Evolutionary conservation across 768 basidiomycete species (phyloP).

Genomic region (Pilatotrama ljubarskyi): DNA sequence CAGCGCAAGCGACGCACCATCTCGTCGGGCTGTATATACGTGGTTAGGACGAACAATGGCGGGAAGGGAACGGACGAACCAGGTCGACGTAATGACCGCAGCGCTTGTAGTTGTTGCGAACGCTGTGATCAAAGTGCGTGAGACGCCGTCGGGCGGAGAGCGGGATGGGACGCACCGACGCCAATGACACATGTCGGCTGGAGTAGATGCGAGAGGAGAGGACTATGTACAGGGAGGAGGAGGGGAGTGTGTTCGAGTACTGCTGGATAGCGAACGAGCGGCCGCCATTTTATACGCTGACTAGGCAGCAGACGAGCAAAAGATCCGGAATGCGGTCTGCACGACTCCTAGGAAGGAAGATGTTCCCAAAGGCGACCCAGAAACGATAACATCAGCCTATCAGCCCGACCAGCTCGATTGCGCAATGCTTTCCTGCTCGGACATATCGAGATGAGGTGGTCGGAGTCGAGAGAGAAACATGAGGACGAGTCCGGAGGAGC

Average conservation of each 20-base stretch:
- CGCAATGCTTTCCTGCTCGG: constrained; percentile 25
- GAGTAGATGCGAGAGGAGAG: constrained; percentile 20
- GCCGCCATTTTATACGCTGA: constrained; percentile 28
- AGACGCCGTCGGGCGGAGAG: constrained; percentile 16
- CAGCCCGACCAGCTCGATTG: constrained; percentile 26
- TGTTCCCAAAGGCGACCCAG: constrained; percentile 17
- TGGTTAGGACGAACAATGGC: constrained; percentile 17
- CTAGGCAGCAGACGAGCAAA: constrained; percentile 12
- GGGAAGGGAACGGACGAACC: constrained; percentile 39
- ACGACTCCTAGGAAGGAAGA: constrained; percentile 2
- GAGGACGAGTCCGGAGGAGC: constrained; percentile 24
- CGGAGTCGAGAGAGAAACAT: constrained; percentile 29
- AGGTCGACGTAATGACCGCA: constrained; percentile 57
- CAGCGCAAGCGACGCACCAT: constrained; percentile 42
- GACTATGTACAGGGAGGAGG: constrained; percentile 26
- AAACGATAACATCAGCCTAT: constrained; percentile 34
- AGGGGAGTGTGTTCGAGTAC: constrained; percentile 19
- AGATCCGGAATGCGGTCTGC: constrained; percentile 20
- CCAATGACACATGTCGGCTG: constrained; percentile 62
- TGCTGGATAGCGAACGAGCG: constrained; percentile 9
- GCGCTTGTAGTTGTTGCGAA: constrained; percentile 58
- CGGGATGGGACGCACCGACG: constrained; percentile 53
- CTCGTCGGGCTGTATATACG: constrained; percentile 52
- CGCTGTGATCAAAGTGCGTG: constrained; percentile 42
- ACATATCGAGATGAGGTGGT: constrained; percentile 33